These are phyloP conservation scores for Lithospermum erythrorhizon DNA, from an alignment of 257 asterid genomes.

Conservation along the genomic window DNA sequence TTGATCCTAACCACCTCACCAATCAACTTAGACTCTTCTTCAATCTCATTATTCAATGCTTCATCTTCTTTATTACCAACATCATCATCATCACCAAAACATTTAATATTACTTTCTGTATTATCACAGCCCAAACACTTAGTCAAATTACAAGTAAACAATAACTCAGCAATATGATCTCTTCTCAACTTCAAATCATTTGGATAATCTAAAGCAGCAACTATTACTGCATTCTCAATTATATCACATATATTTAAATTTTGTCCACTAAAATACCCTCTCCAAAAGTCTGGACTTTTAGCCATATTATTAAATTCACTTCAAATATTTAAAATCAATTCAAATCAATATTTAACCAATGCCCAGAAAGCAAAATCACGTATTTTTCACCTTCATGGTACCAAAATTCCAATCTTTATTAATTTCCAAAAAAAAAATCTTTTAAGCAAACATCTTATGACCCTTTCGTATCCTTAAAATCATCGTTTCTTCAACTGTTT, in stretches of 20 bases:
- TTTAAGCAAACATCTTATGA: no score
- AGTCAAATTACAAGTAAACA: conserved; percentile 57
- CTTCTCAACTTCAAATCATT: conserved; percentile 32
- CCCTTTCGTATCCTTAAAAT: no score
- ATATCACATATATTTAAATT: conserved; percentile 24
- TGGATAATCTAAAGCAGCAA: conserved; percentile 43
- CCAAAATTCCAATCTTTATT: no score
- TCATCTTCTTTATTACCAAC: conserved; percentile 64
- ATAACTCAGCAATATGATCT: conserved; percentile 34
- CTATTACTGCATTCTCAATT: conserved; percentile 36
- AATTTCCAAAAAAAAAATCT: no score
- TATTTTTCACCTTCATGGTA: background rate
- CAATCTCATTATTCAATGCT: conserved; percentile 79
- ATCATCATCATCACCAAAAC: conserved; percentile 25
- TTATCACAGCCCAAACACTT: conserved; percentile 80
- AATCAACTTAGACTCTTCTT: conserved; percentile 45
- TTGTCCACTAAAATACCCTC: conserved; percentile 31
- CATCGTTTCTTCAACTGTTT: background rate
- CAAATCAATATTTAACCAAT: background rate
- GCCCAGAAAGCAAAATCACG: background rate
- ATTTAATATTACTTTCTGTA: conserved; percentile 50
- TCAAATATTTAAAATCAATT: no score
- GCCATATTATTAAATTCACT: conserved; percentile 12
- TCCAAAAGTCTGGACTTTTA: conserved; percentile 32
- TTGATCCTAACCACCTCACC: conserved; percentile 79